Base-by-base conservation (phyloP, 1,284 basidiomycete genomes). In the Moesziomyces sp. region DNA sequence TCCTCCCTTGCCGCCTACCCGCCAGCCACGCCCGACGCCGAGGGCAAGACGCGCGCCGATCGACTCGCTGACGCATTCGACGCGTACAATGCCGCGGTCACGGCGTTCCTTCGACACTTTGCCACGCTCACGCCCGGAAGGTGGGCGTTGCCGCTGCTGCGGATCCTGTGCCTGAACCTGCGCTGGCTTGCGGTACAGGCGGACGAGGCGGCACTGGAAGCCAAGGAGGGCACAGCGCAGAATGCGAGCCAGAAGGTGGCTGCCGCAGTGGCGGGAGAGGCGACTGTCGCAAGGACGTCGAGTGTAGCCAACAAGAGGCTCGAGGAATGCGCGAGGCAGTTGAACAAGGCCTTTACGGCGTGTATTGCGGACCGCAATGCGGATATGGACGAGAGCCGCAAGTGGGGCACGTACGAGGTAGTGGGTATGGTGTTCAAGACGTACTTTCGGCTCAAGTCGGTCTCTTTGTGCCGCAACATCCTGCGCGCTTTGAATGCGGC, bases 321-420 rank as follows among this genome's bases (percentile, higher is more conserved):
- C 87, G 94, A 98, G 80, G 93, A 95, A 78, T 91, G 93, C n/a
- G 93, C 94, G 0, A 87, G 94, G 26, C 89, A 90, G 34, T 91
- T 97, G 55, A 92, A 92, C 64, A 97, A 95, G 82, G 94, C 93
- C 6, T 98, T 99, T 85, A 90, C 91, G 16, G 89, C 89, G 60
- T 97, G 94, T 83, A 89, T 97, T 70, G 93, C 89, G 8, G 96
- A 98, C 83, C 89, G 95, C 3, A 68, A 76, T 23, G 70, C 73
- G 90, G 91, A 77, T 87, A 85, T 57, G 91, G 90, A 57, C 88
- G 90, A 59, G 87, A 89, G 26, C n/a, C 87, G 93, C 55, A 93
- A 94, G 85, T 94, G 91, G 90, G 96, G 95, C 3, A 90, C 94
- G 0, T 99, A 98, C 85, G 93, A 94, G 78, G 89, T 97, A n/a